phyloP scores from a whole-genome alignment of 352 stramenopile species.

The Halophytophthora polymorphica region DNA sequence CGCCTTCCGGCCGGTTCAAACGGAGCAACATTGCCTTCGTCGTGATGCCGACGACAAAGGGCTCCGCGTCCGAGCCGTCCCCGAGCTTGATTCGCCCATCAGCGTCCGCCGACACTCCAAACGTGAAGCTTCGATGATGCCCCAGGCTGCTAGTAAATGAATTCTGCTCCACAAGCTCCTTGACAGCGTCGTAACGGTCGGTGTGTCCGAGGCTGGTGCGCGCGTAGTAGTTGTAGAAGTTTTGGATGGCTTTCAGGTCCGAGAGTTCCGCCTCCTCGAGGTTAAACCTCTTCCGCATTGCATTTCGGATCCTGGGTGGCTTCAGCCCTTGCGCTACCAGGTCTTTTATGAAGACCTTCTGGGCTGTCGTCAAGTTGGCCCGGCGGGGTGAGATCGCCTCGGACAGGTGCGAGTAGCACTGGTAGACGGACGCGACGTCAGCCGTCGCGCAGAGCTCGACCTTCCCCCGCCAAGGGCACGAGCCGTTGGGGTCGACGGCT shows the following conservation, averaged over 20 bases:
- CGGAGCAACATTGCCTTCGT: slow-evolving; percentile 1
- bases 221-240: neutral
- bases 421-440: no score
- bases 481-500: neutral
- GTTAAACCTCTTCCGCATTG: no score
- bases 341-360: no score
- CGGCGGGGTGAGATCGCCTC: no score
- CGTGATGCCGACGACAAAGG: slow-evolving; percentile 5
- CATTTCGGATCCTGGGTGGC: no score
- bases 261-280: no score
- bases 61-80: slow-evolving; percentile 1
- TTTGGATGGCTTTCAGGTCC: no score
- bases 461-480: neutral
- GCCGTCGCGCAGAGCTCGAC: neutral
- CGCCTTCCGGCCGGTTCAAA: neutral
- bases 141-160: neutral
- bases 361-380: no score
- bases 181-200: neutral
- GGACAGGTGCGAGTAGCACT: no score
- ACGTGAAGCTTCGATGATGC: neutral
- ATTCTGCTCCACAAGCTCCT: neutral
- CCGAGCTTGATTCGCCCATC: neutral
- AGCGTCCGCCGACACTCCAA: neutral
- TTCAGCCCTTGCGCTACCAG: no score
- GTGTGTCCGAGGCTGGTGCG: neutral